Evolutionary conservation across 2,329 filamentous ascomycete species (phyloP), one percentile per base, ranked within the genome.

Genomic region (Alternaria alternata): DNA sequence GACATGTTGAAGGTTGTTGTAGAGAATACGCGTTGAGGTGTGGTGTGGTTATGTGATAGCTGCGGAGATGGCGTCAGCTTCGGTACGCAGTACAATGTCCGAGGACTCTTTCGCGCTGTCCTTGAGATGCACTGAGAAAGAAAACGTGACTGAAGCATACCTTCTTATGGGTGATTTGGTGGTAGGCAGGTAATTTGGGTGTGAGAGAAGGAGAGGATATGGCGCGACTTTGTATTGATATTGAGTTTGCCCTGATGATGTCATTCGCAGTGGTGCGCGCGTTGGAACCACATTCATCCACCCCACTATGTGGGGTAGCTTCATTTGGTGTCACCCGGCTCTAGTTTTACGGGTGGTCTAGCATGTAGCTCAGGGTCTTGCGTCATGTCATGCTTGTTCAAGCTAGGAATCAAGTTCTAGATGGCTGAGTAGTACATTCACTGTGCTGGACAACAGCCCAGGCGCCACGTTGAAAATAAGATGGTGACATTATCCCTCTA

Each of bases 1-100:
- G 75, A 72, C 75, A 78, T 78, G 51, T 54, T 71, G 61, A 44
- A 34, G 52, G 34, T 62, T 38, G 48, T 54, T 52, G 34, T 63
- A 54, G 63, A 64, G 46, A 61, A 52, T 51, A 54, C 47, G 61
- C 57, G 48, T 63, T 58, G 56, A 46, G 43, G 34, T 32, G 22
- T 55, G 26, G 32, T 16, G 32, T 36, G 14, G 14, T 36, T 61
- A 22, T 53, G 64, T 54, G 52, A 54, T 52, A 56, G 66, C 68
- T 72, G 64, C 38, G 53, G 51, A 42, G 57, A 56, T 59, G 59
- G 54, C 60, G 69, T 72, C 67, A 72, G 68, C 58, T 61, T 64
- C 49, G 57, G 52, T 36, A 16, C 12, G 28, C 61, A 51, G 30
- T 53, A 64, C 59, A 63, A 58, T 49, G 54, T 51, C 61, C 41